Evolutionary conservation across 768 basidiomycete species (phyloP), one percentile per base, ranked within the genome.

Genomic region (Fibroporia radiculosa): DNA sequence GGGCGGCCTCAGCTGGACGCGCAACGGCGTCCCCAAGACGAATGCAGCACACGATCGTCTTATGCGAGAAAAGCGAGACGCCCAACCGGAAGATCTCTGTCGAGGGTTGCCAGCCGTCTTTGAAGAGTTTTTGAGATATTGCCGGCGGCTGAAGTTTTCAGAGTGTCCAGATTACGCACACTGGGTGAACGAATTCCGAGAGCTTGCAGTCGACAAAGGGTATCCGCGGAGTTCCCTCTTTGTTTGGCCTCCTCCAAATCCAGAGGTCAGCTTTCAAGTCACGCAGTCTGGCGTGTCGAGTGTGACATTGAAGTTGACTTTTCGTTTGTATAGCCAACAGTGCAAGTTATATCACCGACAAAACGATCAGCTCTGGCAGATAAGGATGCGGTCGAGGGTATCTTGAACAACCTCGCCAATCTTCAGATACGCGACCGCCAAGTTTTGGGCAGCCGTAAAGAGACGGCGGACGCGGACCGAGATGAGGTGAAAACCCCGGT

Each of bases 11-110:
- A 64, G 75, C 14, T 89, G 85, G 85, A 88, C 84, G 31, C 74
- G 85, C 19, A 82, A 83, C 48, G 85, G 85, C n/a, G 74, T 88
- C 12, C 85, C 85, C 6, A 83, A 82, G 53, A 78, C 78, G 5
- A 74, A 79, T 18, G 70, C 66, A 14, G 77, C 77, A 8, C 84
- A 87, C 60, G 66, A 73, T 23, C 70, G 67, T 3, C 63, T 89
- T 13, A 86, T 80, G 43, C 70, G 69, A n/a, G 77, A 75, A 47
- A 89, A 89, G 58, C 68, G 68, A 33, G 61, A 58, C 27, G 77
- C 82, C 1, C 68, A 66, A 0, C 77, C 84, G 24, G 82, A 84
- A 53, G 73, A 78, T 29, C 67, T 89, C 20, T 88, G 84, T 48
- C 72, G 72, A 36, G 79, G 81, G 14, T 62, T 89, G 23, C 85